Evolutionary conservation across 345 rosid species (phyloP).

Genomic region (Physaria fendleri): DNA sequence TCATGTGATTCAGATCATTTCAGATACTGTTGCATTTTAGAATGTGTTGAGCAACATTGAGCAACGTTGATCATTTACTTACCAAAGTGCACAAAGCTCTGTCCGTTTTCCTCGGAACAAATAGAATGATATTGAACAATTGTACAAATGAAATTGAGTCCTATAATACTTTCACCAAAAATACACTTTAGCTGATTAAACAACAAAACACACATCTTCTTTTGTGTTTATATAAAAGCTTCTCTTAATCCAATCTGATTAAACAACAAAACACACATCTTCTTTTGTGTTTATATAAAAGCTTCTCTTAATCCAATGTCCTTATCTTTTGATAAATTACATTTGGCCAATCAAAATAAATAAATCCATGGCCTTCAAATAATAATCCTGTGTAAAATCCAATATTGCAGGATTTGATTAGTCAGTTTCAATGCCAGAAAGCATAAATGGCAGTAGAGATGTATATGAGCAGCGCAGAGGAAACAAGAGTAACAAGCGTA

Average conservation of each 20-base stretch:
- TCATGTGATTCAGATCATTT: neutral
- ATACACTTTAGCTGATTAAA: neutral
- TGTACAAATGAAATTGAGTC: neutral
- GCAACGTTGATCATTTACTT: neutral
- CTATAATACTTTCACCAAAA: conserved; percentile 18
- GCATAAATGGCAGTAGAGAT: conserved; percentile 80
- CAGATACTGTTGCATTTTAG: neutral
- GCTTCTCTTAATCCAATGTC: neutral
- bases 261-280: neutral
- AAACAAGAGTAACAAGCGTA: conserved; percentile 55
- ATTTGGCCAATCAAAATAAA: neutral
- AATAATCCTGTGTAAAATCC: neutral
- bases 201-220: neutral
- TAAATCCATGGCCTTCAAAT: conserved; percentile 5
- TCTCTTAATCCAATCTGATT: too few species aligned
- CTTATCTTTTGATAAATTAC: too few species aligned
- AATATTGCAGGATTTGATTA: conserved; percentile 6
- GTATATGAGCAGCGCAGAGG: conserved; percentile 69
- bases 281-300: neutral
- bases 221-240: neutral
- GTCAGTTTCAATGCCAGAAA: conserved; percentile 59
- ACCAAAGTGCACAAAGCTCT: neutral
- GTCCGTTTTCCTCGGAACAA: neutral
- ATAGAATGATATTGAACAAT: too few species aligned
- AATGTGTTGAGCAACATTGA: neutral